phyloP scores from a whole-genome alignment of 1,139 yeast species.

The Torulaspora pretoriensis region DNA sequence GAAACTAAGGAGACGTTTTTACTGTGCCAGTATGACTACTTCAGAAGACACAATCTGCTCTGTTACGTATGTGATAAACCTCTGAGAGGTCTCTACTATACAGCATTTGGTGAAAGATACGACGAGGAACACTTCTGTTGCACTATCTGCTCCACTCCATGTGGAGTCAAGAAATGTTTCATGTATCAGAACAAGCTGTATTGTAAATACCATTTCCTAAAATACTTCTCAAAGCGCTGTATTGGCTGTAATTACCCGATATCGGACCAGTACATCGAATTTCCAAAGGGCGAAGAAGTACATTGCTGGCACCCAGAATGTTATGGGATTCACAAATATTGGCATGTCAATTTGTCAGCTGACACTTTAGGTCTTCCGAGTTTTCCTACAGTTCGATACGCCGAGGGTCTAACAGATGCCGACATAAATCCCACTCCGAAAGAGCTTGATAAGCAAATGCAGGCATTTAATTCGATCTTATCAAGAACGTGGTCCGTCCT shows the following conservation, averaged over 20 bases:
- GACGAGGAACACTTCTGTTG: slow-evolving; percentile 96
- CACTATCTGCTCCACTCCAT: slow-evolving; percentile 78
- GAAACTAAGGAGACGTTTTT: slow-evolving; percentile 53
- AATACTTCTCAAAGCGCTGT: slow-evolving; percentile 79
- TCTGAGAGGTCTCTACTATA: slow-evolving; percentile 86
- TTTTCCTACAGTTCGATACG: slow-evolving; percentile 34
- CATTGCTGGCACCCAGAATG: slow-evolving; percentile 99
- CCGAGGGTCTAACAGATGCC: slow-evolving; percentile 15
- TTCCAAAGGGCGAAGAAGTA: slow-evolving; percentile 85
- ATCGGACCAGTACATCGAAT: slow-evolving; percentile 89
- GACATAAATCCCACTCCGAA: slow-evolving; percentile 44
- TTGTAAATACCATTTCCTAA: slow-evolving; percentile 89
- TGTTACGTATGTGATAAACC: slow-evolving; percentile 85
- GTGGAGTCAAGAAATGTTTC: slow-evolving; percentile 90
- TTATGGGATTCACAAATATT: slow-evolving; percentile 93
- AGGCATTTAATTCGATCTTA: slow-evolving; percentile 62
- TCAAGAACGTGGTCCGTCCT: slow-evolving; percentile 83
- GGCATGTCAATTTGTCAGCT: slow-evolving; percentile 83
- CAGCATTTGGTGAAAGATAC: slow-evolving; percentile 87
- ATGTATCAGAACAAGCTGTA: slow-evolving; percentile 80
- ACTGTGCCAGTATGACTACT: slow-evolving; percentile 89
- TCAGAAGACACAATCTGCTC: slow-evolving; percentile 73
- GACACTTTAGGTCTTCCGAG: slow-evolving; percentile 55
- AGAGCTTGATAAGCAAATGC: slow-evolving; percentile 50
- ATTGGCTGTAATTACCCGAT: slow-evolving; percentile 92